Conservation (phyloP, 495 filamentous ascomycete genomes). For the Staphylotrichum tortipilum region DNA sequence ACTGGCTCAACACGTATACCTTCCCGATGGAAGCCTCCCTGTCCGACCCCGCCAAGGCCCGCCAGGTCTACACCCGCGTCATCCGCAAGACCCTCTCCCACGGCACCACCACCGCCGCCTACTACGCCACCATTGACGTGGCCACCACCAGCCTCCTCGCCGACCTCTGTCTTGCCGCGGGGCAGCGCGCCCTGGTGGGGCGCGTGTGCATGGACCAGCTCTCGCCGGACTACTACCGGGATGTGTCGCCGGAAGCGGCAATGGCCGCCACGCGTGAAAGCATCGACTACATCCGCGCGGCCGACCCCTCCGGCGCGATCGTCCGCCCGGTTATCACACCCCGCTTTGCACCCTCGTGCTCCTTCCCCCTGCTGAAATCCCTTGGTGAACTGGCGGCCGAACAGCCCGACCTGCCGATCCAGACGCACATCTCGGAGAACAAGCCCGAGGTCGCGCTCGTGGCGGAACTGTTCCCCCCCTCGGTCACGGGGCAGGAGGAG, state of each 20-base stretch:
- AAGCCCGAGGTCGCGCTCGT: slow-evolving; percentile 62
- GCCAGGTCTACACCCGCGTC: slow-evolving; percentile 62
- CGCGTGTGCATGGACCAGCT: slow-evolving; percentile 84
- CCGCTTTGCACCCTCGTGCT: slow-evolving; percentile 77
- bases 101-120: slow-evolving; percentile 84
- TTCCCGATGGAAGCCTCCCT: slow-evolving; percentile 83
- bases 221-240: slow-evolving; percentile 66
- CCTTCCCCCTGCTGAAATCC: slow-evolving; percentile 43
- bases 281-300: slow-evolving; percentile 56
- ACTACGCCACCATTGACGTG: slow-evolving; percentile 84
- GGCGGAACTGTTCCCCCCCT: slow-evolving; percentile 53
- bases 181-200: slow-evolving; percentile 85
- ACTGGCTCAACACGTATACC: slow-evolving; percentile 92
- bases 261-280: slow-evolving; percentile 49
- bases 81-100: slow-evolving; percentile 72
- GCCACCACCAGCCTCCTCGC: slow-evolving; percentile 80
- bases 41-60: slow-evolving; percentile 35
- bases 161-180: slow-evolving; percentile 60
- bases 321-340: slow-evolving; percentile 84
- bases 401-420: slow-evolving; percentile 54
- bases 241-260: slow-evolving; percentile 49
- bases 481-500: slow-evolving; percentile 23
- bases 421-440: slow-evolving; percentile 94
- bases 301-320: slow-evolving; percentile 51
- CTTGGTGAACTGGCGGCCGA: slow-evolving; percentile 57